phyloP scores from a whole-genome alignment of 73 alveolate species.

The Effrenium voratum region DNA sequence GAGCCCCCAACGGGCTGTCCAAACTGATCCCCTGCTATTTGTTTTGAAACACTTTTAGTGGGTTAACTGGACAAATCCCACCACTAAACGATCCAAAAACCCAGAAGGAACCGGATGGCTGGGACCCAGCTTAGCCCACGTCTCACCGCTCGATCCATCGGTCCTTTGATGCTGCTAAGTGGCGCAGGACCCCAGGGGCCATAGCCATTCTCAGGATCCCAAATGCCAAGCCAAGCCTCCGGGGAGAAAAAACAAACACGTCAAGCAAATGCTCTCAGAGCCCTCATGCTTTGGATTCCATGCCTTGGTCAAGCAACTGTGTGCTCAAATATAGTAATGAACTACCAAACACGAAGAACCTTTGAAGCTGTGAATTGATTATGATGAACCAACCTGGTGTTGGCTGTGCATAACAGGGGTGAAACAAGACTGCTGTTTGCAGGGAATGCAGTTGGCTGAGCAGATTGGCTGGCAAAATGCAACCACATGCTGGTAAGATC shows the following conservation, averaged over 20 bases:
- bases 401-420: too few relatives aligned
- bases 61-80: background rate
- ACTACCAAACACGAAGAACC: too few relatives aligned
- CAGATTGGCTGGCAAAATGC: too few relatives aligned
- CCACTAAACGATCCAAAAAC: background rate
- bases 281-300: too few relatives aligned
- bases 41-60: background rate
- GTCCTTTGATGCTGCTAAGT: background rate
- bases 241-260: background rate
- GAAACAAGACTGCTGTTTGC: too few relatives aligned
- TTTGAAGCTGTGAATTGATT: too few relatives aligned
- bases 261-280: background rate
- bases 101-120: background rate
- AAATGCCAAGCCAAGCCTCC: constrained; percentile 15
- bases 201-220: constrained; percentile 16
- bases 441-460: too few relatives aligned
- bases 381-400: too few relatives aligned
- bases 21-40: background rate
- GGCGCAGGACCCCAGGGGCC: background rate
- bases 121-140: background rate
- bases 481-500: too few relatives aligned
- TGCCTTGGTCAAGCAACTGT: too few relatives aligned
- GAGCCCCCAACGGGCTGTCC: background rate
- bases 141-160: background rate
- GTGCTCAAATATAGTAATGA: too few relatives aligned